A percentile compares a stretch with the other conserved stretches of the same genome.
Evolutionary conservation across 306 rosid genomes (phyloP).

Genomic region (Fragaria nilgerrensis): DNA sequence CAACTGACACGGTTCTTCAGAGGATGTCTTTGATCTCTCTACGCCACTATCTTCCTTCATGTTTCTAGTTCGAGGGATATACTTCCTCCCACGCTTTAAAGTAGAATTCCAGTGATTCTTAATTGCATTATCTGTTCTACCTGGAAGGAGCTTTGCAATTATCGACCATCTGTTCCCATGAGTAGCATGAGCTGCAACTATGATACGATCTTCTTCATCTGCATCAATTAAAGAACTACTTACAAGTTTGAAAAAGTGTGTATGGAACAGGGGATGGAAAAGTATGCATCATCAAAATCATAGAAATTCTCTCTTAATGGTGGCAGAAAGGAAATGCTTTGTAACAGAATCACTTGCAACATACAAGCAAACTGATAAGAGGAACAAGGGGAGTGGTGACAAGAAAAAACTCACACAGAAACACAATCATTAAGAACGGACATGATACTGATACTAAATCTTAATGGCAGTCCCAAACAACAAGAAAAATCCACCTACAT

Average conservation of each 20-base stretch:
- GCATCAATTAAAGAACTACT: conserved; percentile 33
- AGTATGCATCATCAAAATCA: not conserved
- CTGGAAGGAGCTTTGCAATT: conserved; percentile 72
- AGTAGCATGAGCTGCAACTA: conserved; percentile 63
- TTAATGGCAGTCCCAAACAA: not conserved
- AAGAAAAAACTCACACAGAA: not conserved
- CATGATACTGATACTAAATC: not conserved
- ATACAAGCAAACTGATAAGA: not conserved
- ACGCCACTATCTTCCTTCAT: conserved; percentile 35
- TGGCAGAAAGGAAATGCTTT: not conserved
- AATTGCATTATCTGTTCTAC: conserved; percentile 78
- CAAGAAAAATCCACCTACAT: not conserved
- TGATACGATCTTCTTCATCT: conserved; percentile 65
- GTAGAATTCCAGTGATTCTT: conserved; percentile 88
- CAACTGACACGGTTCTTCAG: conserved; percentile 63
- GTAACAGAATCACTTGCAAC: not conserved
- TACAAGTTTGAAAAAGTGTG: not conserved
- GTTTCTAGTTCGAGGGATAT: conserved; percentile 18
- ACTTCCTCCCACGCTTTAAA: conserved; percentile 55
- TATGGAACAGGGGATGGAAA: not conserved
- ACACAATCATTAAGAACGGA: conserved; percentile 8
- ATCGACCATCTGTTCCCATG: conserved; percentile 87
- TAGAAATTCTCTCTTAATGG: not conserved
- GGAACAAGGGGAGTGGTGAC: not conserved
- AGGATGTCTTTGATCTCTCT: conserved; percentile 58